Evolutionary conservation across 2,329 filamentous ascomycete genomes (phyloP).

Genomic region (Furcasterigmium sp.): DNA sequence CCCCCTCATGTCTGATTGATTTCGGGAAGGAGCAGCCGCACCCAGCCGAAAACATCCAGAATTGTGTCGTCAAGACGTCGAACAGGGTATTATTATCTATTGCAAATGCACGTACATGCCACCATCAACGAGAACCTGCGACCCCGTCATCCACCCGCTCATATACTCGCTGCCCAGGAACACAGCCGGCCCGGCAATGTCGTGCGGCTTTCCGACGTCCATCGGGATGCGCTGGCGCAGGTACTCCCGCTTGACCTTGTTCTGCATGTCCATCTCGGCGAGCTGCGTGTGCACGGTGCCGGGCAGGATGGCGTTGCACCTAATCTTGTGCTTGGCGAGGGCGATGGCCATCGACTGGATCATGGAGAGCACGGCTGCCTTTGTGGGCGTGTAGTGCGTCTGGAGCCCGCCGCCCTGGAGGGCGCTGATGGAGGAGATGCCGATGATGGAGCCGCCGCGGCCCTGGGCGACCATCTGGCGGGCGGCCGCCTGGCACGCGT

Average conservation of each 20-base stretch:
- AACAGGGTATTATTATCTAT: slow-evolving; percentile 26
- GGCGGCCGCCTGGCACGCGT: slow-evolving; percentile 62
- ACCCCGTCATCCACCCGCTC: slow-evolving; percentile 62
- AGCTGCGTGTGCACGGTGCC: slow-evolving; percentile 67
- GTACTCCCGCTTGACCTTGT: slow-evolving; percentile 59
- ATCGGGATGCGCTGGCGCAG: slow-evolving; percentile 65
- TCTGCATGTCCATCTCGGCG: slow-evolving; percentile 61
- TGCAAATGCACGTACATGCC: slow-evolving; percentile 70
- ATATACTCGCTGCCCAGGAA: slow-evolving; percentile 63
- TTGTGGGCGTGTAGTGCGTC: slow-evolving; percentile 69
- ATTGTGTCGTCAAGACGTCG: too few relatives aligned
- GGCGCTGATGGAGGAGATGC: slow-evolving; percentile 61
- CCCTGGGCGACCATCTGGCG: slow-evolving; percentile 45
- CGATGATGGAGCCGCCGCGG: slow-evolving; percentile 55
- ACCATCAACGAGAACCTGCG: slow-evolving; percentile 68
- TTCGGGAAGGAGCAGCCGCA: too few relatives aligned
- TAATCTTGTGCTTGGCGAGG: slow-evolving; percentile 58
- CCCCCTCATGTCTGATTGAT: too few relatives aligned
- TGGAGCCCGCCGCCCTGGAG: slow-evolving; percentile 62
- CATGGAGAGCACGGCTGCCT: slow-evolving; percentile 62
- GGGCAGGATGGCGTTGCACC: slow-evolving; percentile 65
- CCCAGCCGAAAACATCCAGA: too few relatives aligned
- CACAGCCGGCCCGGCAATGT: slow-evolving; percentile 66
- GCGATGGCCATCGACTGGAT: slow-evolving; percentile 66
- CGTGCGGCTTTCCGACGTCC: slow-evolving; percentile 53